Base-by-base conservation (phyloP, 805 yeast species). In the Spencermartinsiella europaea region DNA sequence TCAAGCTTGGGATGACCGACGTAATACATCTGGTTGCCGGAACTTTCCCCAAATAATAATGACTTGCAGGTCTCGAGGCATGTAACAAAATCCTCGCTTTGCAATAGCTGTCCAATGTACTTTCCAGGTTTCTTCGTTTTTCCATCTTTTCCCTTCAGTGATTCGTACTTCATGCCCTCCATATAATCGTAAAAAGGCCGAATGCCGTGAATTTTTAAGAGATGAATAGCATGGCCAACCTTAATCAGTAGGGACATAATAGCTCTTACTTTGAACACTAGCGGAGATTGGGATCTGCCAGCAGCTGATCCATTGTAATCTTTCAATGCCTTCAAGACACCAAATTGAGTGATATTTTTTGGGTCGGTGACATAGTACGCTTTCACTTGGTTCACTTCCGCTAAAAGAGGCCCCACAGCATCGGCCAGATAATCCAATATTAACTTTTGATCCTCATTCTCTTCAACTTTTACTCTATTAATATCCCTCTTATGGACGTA, bases 131-230 rank as follows among this genome's bases (percentile, higher is more conserved):
- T 65, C 27, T 55, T 55, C 21, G 45, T 53, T 22, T 56, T 57
- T 5, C 53, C 49, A 35, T 51, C 34, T 34, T 42, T 38, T 3
- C 50, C 47, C 38, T 21, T 38, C 28, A 31, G 39, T 15, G 39
- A 52, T 16, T 43, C 52, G n/a, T 21, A 52, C 71, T 27, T 77
- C 71, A 58, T 79, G 76, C 60, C 81, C 81, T 17, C 64, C 64
- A 60, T 73, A 67, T 83, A 85, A 4, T 74, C 69, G 62, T 77
- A 83, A 59, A 93, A 93, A 0, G 95, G 81, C 39, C 75, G 66
- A 5, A 91, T 69, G 0, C 99, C 98, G 63, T 93, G 95, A 16
- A 85, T 79, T 55, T 81, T 82, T 31, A 93, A 67, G 47, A 70
- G 49, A n/a, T 51, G 46, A 39, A 66, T 45, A 4, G 68, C 65